Conservation (phyloP, 345 rosid species). For the Salix viminalis region DNA sequence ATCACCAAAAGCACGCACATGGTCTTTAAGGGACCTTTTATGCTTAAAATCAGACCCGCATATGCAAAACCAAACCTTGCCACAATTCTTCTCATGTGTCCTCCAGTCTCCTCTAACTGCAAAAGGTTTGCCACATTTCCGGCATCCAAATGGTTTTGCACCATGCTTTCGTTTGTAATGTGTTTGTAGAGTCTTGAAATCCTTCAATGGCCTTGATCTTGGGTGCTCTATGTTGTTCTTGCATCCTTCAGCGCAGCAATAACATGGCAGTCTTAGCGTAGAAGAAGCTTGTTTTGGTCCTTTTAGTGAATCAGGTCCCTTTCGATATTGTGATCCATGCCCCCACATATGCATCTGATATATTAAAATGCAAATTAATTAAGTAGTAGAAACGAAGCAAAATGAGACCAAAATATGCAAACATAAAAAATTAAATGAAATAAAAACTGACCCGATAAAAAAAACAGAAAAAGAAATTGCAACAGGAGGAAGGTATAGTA, state of each 20-base stretch:
- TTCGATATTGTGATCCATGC: slow-evolving; percentile 22
- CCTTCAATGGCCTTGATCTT: slow-evolving; percentile 26
- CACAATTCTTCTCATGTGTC: slow-evolving; percentile 27
- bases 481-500: background rate
- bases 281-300: slow-evolving; percentile 19
- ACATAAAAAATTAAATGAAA: background rate
- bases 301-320: slow-evolving; percentile 18
- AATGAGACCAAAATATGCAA: background rate
- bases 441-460: background rate
- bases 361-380: background rate
- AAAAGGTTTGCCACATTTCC: slow-evolving; percentile 20
- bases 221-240: slow-evolving; percentile 26
- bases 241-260: slow-evolving; percentile 25
- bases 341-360: slow-evolving; percentile 32
- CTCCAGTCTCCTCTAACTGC: slow-evolving; percentile 27
- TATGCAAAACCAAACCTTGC: slow-evolving; percentile 25
- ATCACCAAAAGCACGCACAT: slow-evolving; percentile 20
- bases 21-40: slow-evolving; percentile 27
- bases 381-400: background rate
- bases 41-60: slow-evolving; percentile 30
- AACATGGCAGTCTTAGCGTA: slow-evolving; percentile 18
- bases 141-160: slow-evolving; percentile 15
- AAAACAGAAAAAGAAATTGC: background rate
- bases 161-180: slow-evolving; percentile 25
- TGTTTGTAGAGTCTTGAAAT: slow-evolving; percentile 22